phyloP scores from a whole-genome alignment of 2,329 filamentous ascomycete species.

The Knufia fluminis region DNA sequence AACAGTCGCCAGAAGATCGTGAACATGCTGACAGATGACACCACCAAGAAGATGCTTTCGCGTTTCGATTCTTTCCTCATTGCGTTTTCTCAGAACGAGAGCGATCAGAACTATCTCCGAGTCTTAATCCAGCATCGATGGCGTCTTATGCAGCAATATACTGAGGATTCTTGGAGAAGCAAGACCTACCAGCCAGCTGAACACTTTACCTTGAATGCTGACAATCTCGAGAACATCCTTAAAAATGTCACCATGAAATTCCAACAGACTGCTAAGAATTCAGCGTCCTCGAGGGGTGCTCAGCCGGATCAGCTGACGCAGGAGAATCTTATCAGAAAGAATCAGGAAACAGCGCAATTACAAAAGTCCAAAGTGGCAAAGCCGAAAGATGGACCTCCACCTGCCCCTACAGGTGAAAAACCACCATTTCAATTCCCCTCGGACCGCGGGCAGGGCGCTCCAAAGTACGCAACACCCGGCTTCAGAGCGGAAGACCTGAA shows the following conservation, averaged over 20 bases:
- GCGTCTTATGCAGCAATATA: slow-evolving; percentile 39
- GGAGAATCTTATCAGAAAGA: slow-evolving; percentile 18
- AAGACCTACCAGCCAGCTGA: slow-evolving; percentile 33
- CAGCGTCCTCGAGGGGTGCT: slow-evolving; percentile 39
- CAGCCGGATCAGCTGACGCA: slow-evolving; percentile 26
- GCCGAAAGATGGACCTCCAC: slow-evolving; percentile 35
- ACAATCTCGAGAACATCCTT: slow-evolving; percentile 31
- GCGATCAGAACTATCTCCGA: slow-evolving; percentile 29
- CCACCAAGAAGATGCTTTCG: slow-evolving; percentile 33
- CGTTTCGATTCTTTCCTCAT: slow-evolving; percentile 36
- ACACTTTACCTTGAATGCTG: slow-evolving; percentile 35
- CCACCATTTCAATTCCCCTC: slow-evolving; percentile 49
- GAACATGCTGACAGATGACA: slow-evolving; percentile 29
- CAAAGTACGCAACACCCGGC: slow-evolving; percentile 40
- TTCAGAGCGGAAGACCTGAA: slow-evolving; percentile 50
- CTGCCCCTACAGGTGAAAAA: slow-evolving; percentile 42
- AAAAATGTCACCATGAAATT: slow-evolving; percentile 35
- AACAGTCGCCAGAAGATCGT: slow-evolving; percentile 14
- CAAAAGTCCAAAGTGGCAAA: slow-evolving; percentile 24
- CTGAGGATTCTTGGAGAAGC: slow-evolving; percentile 26
- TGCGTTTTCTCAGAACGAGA: slow-evolving; percentile 31
- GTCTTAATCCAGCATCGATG: slow-evolving; percentile 28
- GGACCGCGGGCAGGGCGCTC: slow-evolving; percentile 26
- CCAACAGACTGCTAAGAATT: slow-evolving; percentile 30
- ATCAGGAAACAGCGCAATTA: slow-evolving; percentile 25